phyloP scores from a whole-genome alignment of 2,329 filamentous ascomycete species.

The Colletotrichum plurivorum region DNA sequence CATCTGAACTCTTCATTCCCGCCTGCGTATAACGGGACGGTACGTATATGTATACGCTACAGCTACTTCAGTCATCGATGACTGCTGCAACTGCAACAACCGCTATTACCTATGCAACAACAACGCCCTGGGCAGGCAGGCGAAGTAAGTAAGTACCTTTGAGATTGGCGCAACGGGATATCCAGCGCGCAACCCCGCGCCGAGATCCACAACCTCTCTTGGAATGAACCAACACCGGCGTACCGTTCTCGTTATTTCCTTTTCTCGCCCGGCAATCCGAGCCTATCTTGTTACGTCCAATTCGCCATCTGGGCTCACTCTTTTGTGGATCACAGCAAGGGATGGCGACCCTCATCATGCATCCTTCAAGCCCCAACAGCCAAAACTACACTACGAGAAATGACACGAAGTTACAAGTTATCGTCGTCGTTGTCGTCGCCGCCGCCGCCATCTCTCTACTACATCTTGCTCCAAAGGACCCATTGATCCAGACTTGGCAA shows the following conservation, averaged over 20 bases:
- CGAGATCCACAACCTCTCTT: conserved; percentile 38
- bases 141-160: neutral
- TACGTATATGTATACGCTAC: neutral
- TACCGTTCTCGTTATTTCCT: conserved; percentile 35
- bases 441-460: neutral
- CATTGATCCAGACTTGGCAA: conserved; percentile 14
- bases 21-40: neutral
- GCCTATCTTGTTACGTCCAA: conserved; percentile 36
- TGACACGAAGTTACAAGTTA: conserved; percentile 15
- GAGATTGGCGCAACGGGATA: conserved; percentile 18
- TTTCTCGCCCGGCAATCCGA: conserved; percentile 34
- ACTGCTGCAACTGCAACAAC: too few species aligned
- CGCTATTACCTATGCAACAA: too few species aligned
- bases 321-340: conserved; percentile 26
- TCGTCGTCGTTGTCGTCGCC: neutral
- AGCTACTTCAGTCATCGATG: too few species aligned
- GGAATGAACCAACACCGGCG: conserved; percentile 37
- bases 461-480: neutral
- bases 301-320: conserved; percentile 30
- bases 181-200: conserved; percentile 39
- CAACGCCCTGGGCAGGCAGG: too few species aligned
- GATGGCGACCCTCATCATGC: conserved; percentile 29
- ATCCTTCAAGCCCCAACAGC: conserved; percentile 28
- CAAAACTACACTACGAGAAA: conserved; percentile 24
- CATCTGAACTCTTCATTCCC: conserved; percentile 16